Evolutionary conservation across 2,329 filamentous ascomycete genomes (phyloP).

Genomic region (Colletotrichum cuscutae): DNA sequence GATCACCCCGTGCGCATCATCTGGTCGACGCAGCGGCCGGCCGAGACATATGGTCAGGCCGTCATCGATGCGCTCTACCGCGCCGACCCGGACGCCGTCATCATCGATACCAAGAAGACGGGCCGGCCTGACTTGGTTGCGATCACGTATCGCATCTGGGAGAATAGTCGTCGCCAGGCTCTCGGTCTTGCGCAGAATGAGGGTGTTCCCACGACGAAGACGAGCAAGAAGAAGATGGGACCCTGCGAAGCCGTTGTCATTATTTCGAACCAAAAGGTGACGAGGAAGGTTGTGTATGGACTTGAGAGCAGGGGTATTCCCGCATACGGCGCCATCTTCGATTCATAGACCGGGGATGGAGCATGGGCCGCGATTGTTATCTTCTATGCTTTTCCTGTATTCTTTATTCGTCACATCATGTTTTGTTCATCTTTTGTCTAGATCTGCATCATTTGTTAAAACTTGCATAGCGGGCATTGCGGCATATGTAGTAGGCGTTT

Average conservation of each 20-base stretch:
- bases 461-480: background rate
- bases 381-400: background rate
- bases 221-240: conserved; percentile 45
- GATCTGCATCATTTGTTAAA: background rate
- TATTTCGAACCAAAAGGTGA: conserved; percentile 76
- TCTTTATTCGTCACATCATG: background rate
- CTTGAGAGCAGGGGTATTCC: conserved; percentile 73
- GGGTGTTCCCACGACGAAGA: background rate
- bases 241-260: conserved; percentile 77
- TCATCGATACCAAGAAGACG: conserved; percentile 71
- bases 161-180: conserved; percentile 35
- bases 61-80: conserved; percentile 65
- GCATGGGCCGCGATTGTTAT: background rate
- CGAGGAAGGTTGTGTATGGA: conserved; percentile 74
- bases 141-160: conserved; percentile 39
- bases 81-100: conserved; percentile 70
- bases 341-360: conserved; percentile 50
- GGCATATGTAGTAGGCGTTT: background rate
- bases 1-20: conserved; percentile 67
- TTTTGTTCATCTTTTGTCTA: background rate
- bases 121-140: conserved; percentile 68
- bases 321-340: conserved; percentile 80
- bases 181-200: conserved; percentile 18
- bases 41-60: conserved; percentile 68
- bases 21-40: conserved; percentile 74